Conservation (phyloP, 176 grass and related monocot species). For the Phyllostachys edulis region DNA sequence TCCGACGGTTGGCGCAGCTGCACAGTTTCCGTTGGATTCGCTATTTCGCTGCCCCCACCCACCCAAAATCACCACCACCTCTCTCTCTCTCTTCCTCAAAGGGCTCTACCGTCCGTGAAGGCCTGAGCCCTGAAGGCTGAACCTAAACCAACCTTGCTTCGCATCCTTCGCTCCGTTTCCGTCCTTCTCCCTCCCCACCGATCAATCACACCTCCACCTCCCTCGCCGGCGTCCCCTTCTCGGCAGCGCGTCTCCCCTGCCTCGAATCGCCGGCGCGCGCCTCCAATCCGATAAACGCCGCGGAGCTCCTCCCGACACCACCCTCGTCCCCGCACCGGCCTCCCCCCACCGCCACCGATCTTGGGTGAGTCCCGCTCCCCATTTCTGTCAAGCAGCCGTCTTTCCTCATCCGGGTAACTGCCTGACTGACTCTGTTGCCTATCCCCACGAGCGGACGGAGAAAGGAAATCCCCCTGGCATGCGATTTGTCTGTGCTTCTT, state of each 20-base stretch:
- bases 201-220: not conserved
- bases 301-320: not conserved
- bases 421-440: not conserved
- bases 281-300: not conserved
- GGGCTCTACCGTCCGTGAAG: not conserved
- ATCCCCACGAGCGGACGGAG: not conserved
- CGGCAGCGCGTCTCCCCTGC: not conserved
- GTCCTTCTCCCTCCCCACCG: not conserved
- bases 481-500: not conserved
- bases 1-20: no score
- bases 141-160: not conserved
- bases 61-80: not conserved
- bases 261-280: not conserved
- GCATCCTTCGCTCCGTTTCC: not conserved
- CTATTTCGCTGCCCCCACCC: not conserved
- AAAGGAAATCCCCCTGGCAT: not conserved
- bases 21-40: constrained; percentile 12
- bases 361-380: not conserved
- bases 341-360: not conserved
- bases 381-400: not conserved
- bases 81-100: not conserved
- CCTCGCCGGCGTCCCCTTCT: not conserved
- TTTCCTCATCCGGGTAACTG: not conserved
- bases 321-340: not conserved
- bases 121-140: not conserved